Evolutionary conservation across 352 stramenopile genomes (phyloP), one percentile per base, ranked within the genome.

Genomic region (Pythium myriotylum): DNA sequence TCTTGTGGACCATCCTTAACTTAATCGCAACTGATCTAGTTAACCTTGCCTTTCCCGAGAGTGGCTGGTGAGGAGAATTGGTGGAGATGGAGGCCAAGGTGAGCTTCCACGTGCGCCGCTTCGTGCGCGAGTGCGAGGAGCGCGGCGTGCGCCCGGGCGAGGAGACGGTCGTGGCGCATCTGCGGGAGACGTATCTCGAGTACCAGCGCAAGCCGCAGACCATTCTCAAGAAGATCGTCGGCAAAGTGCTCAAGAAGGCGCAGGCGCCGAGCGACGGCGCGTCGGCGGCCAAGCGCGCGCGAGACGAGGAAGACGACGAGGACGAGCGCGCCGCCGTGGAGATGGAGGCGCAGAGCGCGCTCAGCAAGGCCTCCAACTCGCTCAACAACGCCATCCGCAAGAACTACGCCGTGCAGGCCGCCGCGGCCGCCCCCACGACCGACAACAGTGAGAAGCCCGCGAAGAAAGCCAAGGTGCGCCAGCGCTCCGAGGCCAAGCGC

Each of bases 91-190:
- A 95, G 70, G 78, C 81, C 35, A 95, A 95, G 62, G 79, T 95
- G 62, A 88, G 74, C 52, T 95, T 95, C 76, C 84, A 94, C 61
- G 85, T 94, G 72, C 83, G 85, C 6, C 83, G 79, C 49, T 95
- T 88, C 63, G 68, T 95, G 62, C 80, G 79, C 67, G 84, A 94
- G 58, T 92, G 83, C 72, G 84, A 92, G 57, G 77, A 91, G 51
- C 71, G 73, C 12, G 79, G 80, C 41, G 65, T 74, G 22, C 70
- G 59, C 17, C 81, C 84, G 24, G 76, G 71, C 3, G 84, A 95
- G 43, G 69, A 84, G 16, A 88, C 79, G 0, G 72, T 94, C 16
- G 78, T 84, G 0, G 61, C 63, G 8, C 72, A 94, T 24, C 65
- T 96, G 45, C 68, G 75, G 19, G 78, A 91, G 6, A 88, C 85